Base-by-base conservation (phyloP, 768 basidiomycete genomes). In the Amanita molliuscula region DNA sequence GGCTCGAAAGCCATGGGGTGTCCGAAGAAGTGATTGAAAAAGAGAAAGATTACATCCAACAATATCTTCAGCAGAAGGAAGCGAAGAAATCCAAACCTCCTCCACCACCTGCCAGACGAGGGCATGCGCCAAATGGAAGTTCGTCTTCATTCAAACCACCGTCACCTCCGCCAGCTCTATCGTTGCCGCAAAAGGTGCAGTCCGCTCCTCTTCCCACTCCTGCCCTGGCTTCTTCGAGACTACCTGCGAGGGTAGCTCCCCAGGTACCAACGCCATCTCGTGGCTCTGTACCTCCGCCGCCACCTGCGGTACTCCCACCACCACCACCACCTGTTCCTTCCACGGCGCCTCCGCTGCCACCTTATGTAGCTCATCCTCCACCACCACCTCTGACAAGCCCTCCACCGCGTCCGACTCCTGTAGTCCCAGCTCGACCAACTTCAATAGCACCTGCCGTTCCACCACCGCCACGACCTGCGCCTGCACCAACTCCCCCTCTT, bases 1-100 rank as follows among this genome's bases (percentile, higher is more conserved):
- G 78, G 51, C 73, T 97, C 4, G 76, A 82, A 53, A 65, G 67
- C 40, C 66, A 72, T 6, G 92, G 92, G 0, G 65, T 97, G 43
- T 73, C 77, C 43, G 73, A 74, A 44, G 79, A 82, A 33, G 66
- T 88, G 37, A 81, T 96, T 34, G 74, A 73, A 53, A 68, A 84
- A 54, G 84, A 98, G 58, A 84, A 84, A 69, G 84, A 88, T 54
- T 97, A 91, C 62, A 95, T 99, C 67, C 49, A 29, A 18, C 74
- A 83, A 55, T 99, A 82, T 59, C 76, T 92, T 21, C 56, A 42
- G 31, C 67, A 60, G 47, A 67, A 69, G 31, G 65, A 70, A 48
- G 57, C 61, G 11, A 74, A 72, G 55, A 72, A 72, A 58, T 60
- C 69, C 21, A 76, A 77, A 53, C 70, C 71, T 1, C 74, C 82